These are phyloP conservation scores for Herpetospermum pedunculosum DNA, from an alignment of 306 rosid species.

Conservation along the genomic window DNA sequence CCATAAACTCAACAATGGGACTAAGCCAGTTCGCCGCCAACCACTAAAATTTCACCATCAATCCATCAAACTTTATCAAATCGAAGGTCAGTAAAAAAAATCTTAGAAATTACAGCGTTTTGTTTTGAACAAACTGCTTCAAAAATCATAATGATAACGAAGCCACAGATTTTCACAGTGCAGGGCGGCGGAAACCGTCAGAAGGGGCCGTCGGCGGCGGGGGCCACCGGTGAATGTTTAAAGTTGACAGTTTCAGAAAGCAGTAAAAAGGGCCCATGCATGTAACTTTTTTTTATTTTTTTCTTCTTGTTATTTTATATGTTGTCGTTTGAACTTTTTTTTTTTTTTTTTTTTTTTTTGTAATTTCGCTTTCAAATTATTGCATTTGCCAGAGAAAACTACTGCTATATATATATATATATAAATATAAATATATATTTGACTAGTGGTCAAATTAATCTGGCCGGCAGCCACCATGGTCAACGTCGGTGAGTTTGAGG, in stretches of 20 bases:
- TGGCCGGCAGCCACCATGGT: slow-evolving; percentile 4
- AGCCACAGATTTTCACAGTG: neutral
- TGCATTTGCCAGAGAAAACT: neutral
- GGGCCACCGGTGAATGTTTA: neutral
- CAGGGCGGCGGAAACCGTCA: slow-evolving; percentile 1
- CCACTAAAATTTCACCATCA: slow-evolving; percentile 13
- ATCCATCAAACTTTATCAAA: neutral
- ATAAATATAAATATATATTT: neutral
- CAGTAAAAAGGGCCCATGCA: neutral
- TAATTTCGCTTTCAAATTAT: slow-evolving; percentile 9
- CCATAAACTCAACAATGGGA: slow-evolving; percentile 44
- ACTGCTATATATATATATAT: neutral
- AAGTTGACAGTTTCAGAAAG: neutral
- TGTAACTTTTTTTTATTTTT: neutral
- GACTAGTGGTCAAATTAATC: neutral
- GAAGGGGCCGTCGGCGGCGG: neutral
- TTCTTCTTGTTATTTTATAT: slow-evolving; percentile 1
- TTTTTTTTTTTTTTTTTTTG: neutral
- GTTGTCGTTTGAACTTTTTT: slow-evolving; percentile 6
- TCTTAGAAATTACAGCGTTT: neutral
- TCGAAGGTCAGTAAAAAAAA: neutral
- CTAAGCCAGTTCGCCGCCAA: slow-evolving; percentile 53
- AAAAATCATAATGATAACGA: neutral
- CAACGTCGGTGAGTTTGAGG: neutral
- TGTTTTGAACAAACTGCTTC: neutral